Evolutionary conservation across 306 rosid genomes (phyloP), one percentile per base, ranked within the genome.

Genomic region (Gleditsia sinensis): DNA sequence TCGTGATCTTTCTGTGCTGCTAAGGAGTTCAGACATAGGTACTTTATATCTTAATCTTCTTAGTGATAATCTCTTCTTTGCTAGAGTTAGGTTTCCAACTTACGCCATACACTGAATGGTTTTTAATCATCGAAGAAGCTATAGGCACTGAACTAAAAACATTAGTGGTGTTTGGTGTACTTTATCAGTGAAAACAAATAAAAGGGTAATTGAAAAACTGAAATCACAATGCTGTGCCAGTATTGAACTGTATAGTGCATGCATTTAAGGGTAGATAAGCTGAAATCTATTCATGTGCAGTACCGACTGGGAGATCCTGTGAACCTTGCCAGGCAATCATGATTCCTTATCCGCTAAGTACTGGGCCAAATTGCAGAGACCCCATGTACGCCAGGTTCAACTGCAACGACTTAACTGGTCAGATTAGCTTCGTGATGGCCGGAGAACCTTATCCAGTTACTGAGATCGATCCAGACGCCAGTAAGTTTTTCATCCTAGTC

Each of bases 341-440:
- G 1, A 81, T 89, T 49, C 91, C 91, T 53, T 89, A 86, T 83
- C 91, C 94, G 1, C 45, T 86, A 13, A 84, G 89, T 71, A 86
- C 83, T 0, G 21, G 72, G 7, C 60, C 16, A 12, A 57, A 36
- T 51, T 89, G 89, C 27, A 89, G 94, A 9, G 88, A 86, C 17
- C 76, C 88, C 4, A 7, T 1, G 51, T 84, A 84, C 75, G 25
- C 0, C 58, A 33, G 43, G 10, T 86, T 89, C 77, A 28, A 0
- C 0, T 89, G 93, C 21, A 2, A 9, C 58, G 0, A 3, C 13
- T 16, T 4, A 9, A 49, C 39, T 0, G 82, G 77, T 7, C 21
- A 64, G 1, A 16, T 86, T 48, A 80, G 9, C 19, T 88, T 89
- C 77, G 7, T 0, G 50, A 70, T 71, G 71, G 19, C 4, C 0